These are phyloP conservation scores for Ogataea paraovalis DNA, from an alignment of 805 yeast species.

Conservation along the genomic window DNA sequence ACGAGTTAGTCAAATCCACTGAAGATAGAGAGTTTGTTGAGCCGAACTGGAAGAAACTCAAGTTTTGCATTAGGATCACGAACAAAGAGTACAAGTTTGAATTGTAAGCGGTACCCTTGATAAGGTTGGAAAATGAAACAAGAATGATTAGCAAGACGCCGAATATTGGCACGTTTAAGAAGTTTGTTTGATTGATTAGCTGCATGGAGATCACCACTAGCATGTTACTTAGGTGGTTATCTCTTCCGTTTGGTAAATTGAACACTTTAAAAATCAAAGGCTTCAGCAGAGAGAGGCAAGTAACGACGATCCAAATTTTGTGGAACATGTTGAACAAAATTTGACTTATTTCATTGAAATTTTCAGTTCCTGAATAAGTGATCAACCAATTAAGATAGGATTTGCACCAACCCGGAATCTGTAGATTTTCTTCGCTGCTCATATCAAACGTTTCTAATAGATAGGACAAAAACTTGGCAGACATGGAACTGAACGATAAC, in stretches of 20 bases:
- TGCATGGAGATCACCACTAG: conserved; percentile 36
- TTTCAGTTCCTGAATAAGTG: conserved; percentile 27
- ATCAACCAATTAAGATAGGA: conserved; percentile 29
- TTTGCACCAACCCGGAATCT: conserved; percentile 24
- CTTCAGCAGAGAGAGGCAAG: conserved; percentile 11
- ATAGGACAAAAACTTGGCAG: conserved; percentile 26
- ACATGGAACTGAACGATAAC: conserved; percentile 31
- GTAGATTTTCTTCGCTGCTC: conserved; percentile 3
- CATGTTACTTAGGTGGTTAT: conserved; percentile 33
- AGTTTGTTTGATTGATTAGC: conserved; percentile 52
- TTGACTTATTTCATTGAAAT: conserved; percentile 26
- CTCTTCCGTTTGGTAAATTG: background rate
- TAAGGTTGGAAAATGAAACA: conserved; percentile 12
- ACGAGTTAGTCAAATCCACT: conserved; percentile 85
- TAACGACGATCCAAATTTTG: conserved; percentile 17
- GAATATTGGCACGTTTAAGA: conserved; percentile 52
- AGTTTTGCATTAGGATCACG: conserved; percentile 59
- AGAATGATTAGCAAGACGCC: conserved; percentile 32
- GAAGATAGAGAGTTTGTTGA: conserved; percentile 91
- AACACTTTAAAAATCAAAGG: conserved; percentile 13
- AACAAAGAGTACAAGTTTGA: conserved; percentile 27
- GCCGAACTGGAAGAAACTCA: conserved; percentile 82
- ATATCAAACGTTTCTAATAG: conserved; percentile 26
- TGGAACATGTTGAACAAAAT: conserved; percentile 21
- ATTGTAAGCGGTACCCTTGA: conserved; percentile 8